Conservation (phyloP, 306 rosid genomes). For the Malus fusca region DNA sequence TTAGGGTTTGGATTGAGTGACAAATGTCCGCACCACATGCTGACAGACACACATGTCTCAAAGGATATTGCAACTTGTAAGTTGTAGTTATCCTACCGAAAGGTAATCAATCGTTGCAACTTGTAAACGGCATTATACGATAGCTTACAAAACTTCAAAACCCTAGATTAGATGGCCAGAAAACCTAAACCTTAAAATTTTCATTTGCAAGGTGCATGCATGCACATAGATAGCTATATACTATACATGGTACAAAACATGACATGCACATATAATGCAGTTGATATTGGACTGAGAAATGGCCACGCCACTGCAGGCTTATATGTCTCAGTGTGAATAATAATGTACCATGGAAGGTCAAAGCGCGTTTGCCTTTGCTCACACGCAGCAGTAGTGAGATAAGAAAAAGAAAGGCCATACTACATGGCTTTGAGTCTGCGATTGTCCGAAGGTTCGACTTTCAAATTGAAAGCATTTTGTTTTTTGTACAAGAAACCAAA, state of each 20-base stretch:
- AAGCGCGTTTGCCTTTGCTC: background rate
- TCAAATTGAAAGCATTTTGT: conserved; percentile 5
- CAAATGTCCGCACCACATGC: background rate
- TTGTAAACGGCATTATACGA: background rate
- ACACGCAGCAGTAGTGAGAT: conserved; percentile 2
- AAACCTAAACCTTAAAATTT: background rate
- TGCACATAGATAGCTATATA: background rate
- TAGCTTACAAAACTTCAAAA: background rate
- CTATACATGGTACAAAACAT: background rate
- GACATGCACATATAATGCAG: background rate
- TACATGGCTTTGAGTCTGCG: background rate
- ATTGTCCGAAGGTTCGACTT: background rate
- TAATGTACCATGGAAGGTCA: background rate
- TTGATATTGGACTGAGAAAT: background rate
- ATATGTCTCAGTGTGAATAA: background rate
- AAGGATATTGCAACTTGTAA: background rate
- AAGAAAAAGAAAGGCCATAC: conserved; percentile 4
- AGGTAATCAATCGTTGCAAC: background rate
- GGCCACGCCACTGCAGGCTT: background rate
- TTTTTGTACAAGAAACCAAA: conserved; percentile 29
- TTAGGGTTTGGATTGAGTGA: background rate
- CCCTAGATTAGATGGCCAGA: background rate
- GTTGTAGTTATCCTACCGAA: conserved; percentile 24
- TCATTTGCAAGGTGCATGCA: background rate
- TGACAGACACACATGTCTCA: background rate